phyloP scores from a whole-genome alignment of 768 basidiomycete species.

The Cyathus striatus region DNA sequence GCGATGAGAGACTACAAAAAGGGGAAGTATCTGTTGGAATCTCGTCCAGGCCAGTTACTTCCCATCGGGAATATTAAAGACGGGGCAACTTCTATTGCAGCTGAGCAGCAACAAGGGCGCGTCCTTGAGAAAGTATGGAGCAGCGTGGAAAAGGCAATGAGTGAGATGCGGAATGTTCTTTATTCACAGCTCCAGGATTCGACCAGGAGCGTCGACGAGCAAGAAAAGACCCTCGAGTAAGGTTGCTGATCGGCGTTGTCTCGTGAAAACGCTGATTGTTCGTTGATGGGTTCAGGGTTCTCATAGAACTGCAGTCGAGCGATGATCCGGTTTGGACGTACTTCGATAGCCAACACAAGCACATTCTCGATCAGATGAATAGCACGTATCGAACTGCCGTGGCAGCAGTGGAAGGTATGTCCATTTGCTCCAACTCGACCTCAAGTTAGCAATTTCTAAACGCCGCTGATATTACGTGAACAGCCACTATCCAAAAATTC shows the following conservation, averaged over 20 bases:
- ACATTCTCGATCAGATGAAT: slow-evolving; percentile 78
- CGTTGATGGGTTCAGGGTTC: slow-evolving; percentile 46
- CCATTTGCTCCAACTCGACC: background rate
- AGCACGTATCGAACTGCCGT: slow-evolving; percentile 50
- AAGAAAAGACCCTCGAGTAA: slow-evolving; percentile 95
- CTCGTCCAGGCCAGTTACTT: slow-evolving; percentile 81
- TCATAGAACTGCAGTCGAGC: slow-evolving; percentile 78
- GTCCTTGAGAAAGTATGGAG: slow-evolving; percentile 96
- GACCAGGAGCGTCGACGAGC: slow-evolving; percentile 79
- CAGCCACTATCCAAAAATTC: slow-evolving; percentile 45
- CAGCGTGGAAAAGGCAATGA: slow-evolving; percentile 92
- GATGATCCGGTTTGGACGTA: slow-evolving; percentile 96
- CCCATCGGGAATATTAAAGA: slow-evolving; percentile 64
- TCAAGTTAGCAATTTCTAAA: background rate
- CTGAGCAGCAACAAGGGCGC: slow-evolving; percentile 80
- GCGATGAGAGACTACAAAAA: slow-evolving; percentile 97
- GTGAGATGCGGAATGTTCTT: slow-evolving; percentile 79
- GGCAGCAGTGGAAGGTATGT: slow-evolving; percentile 48
- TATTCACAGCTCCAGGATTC: slow-evolving; percentile 79
- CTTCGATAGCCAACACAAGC: slow-evolving; percentile 88
- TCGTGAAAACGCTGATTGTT: background rate
- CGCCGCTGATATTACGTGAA: slow-evolving; percentile 1
- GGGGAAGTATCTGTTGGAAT: slow-evolving; percentile 85
- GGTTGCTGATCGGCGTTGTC: slow-evolving; percentile 16
- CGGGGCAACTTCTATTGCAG: slow-evolving; percentile 37